Evolutionary conservation across 306 rosid species (phyloP).

Genomic region (Cercis canadensis): DNA sequence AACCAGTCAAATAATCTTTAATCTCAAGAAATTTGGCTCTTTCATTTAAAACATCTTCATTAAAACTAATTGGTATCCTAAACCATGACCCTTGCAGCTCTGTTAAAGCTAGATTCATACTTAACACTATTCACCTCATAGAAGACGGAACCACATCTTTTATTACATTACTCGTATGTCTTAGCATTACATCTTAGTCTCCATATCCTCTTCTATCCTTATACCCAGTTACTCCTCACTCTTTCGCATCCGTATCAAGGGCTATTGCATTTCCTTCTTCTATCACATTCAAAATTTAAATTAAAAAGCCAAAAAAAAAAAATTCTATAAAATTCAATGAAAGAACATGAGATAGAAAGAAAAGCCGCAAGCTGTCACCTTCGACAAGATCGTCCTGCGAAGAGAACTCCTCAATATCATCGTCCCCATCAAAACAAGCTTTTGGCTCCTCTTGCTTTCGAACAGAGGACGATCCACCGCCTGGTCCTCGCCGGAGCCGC

Average conservation of each 20-base stretch:
- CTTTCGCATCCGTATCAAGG: neutral
- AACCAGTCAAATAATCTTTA: neutral
- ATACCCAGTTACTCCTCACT: too few relatives aligned
- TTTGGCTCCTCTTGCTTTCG: neutral
- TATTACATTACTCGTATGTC: neutral
- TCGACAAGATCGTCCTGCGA: conserved; percentile 52
- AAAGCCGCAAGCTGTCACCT: conserved; percentile 35
- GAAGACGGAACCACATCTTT: neutral
- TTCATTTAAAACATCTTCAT: neutral
- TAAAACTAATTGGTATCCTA: neutral
- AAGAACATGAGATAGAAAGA: neutral
- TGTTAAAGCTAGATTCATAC: neutral
- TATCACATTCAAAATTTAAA: too few relatives aligned
- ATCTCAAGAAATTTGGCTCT: neutral
- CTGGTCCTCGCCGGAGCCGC: conserved; percentile 72
- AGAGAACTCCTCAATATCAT: conserved; percentile 86
- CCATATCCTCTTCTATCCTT: neutral
- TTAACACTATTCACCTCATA: neutral
- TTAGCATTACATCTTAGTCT: neutral
- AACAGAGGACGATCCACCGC: neutral
- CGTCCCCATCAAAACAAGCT: conserved; percentile 45
- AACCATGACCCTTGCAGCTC: neutral
- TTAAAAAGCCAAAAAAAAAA: neutral
- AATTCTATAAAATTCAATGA: neutral
- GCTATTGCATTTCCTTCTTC: neutral